phyloP scores from a whole-genome alignment of 257 asterid species.

The Sherardia arvensis region DNA sequence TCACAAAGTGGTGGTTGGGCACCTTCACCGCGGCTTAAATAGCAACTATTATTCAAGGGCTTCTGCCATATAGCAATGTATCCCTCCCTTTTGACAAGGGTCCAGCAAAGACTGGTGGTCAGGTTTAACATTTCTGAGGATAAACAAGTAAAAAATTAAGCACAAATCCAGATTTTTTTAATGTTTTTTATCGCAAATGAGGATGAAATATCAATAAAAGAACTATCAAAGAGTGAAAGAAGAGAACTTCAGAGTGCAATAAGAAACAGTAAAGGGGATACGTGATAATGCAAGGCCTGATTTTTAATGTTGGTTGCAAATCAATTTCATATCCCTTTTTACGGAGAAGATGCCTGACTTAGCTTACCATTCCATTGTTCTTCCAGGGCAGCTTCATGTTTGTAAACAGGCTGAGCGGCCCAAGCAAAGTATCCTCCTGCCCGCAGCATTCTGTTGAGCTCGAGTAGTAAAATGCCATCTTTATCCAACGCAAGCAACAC shows the following conservation, averaged over 20 bases:
- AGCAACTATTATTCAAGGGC: constrained; percentile 78
- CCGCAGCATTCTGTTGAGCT: constrained; percentile 89
- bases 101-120: constrained; percentile 82
- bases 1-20: constrained; percentile 70
- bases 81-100: constrained; percentile 85
- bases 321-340: neutral
- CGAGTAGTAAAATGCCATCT: constrained; percentile 95
- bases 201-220: neutral
- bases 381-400: constrained; percentile 75
- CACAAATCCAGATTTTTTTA: neutral
- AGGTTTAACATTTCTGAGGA: constrained; percentile 79
- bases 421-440: constrained; percentile 95
- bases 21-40: constrained; percentile 71
- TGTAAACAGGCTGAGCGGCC: constrained; percentile 98
- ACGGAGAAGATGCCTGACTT: neutral
- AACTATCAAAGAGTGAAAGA: neutral
- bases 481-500: constrained; percentile 8
- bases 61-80: constrained; percentile 95
- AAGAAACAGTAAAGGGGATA: neutral
- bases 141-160: neutral
- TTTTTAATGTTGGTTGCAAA: neutral
- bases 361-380: constrained; percentile 84
- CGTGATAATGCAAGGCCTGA: neutral
- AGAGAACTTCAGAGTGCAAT: neutral
- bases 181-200: neutral